phyloP scores from a whole-genome alignment of 1,284 basidiomycete species.

The Papiliotrema nemorosa region DNA sequence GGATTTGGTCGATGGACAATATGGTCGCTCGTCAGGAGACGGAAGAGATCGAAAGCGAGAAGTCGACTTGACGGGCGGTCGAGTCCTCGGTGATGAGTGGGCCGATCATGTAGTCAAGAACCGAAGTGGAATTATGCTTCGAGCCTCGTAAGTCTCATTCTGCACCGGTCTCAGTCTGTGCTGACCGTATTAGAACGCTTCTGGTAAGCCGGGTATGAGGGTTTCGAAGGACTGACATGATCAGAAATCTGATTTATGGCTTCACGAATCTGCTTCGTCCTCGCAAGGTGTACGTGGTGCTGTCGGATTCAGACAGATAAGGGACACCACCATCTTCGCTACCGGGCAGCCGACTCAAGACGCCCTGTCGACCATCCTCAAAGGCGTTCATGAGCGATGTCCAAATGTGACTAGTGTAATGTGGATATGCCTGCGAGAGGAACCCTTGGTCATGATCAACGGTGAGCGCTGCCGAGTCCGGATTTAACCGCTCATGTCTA shows the following conservation, averaged over 20 bases:
- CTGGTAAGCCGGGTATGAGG: not conserved
- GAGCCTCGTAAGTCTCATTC: constrained; percentile 63
- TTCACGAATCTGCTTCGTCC: constrained; percentile 62
- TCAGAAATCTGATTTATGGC: constrained; percentile 84
- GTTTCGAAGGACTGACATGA: not conserved
- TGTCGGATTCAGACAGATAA: constrained; percentile 88
- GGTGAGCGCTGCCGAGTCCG: constrained; percentile 24
- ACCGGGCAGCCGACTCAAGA: constrained; percentile 83
- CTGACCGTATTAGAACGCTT: constrained; percentile 1
- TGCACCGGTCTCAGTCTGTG: not conserved
- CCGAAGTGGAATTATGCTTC: constrained; percentile 86
- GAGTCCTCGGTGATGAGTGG: constrained; percentile 88
- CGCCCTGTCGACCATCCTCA: constrained; percentile 80
- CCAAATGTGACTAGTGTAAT: constrained; percentile 64
- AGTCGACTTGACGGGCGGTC: constrained; percentile 73
- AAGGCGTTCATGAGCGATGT: constrained; percentile 62
- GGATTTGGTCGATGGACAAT: constrained; percentile 29
- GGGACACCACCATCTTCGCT: constrained; percentile 80
- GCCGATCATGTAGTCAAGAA: constrained; percentile 90
- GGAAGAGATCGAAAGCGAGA: constrained; percentile 47
- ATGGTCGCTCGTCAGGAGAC: constrained; percentile 5
- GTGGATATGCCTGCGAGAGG: constrained; percentile 91
- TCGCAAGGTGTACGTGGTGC: constrained; percentile 76
- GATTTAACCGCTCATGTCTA: constrained; percentile 11
- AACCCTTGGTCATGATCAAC: constrained; percentile 86